Conservation (phyloP, 2,329 filamentous ascomycete genomes). For the Nothopassalora personata region DNA sequence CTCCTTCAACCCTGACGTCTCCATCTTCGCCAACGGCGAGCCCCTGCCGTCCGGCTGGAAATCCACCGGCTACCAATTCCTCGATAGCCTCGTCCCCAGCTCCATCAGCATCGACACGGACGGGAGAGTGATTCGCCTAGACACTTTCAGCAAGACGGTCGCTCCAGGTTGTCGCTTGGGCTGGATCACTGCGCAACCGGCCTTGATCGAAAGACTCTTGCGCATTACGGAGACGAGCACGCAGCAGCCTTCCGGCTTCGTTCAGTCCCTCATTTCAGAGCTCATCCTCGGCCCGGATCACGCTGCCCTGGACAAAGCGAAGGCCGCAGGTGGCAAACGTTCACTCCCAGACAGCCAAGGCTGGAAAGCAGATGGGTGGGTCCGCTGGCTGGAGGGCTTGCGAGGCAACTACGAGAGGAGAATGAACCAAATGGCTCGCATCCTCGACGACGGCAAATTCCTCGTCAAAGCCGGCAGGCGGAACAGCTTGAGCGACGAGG, state of each 20-base stretch:
- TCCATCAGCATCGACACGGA: conserved; percentile 77
- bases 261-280: conserved; percentile 75
- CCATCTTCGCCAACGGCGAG: conserved; percentile 43
- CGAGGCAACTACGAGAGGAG: conserved; percentile 77
- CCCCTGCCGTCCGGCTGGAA: conserved; percentile 45
- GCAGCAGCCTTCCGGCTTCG: conserved; percentile 82
- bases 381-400: conserved; percentile 82
- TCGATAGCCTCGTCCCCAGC: conserved; percentile 78
- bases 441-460: conserved; percentile 64
- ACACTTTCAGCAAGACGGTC: conserved; percentile 91
- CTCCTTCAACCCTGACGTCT: conserved; percentile 26
- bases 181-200: conserved; percentile 83
- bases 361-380: conserved; percentile 82
- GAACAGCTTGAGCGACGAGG: conserved; percentile 34
- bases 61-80: conserved; percentile 65
- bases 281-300: conserved; percentile 67
- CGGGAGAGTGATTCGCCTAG: conserved; percentile 80
- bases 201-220: conserved; percentile 65
- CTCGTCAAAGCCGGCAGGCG: conserved; percentile 58
- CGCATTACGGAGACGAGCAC: conserved; percentile 74
- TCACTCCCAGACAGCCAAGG: conserved; percentile 51
- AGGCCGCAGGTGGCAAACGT: conserved; percentile 37
- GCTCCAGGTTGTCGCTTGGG: conserved; percentile 85
- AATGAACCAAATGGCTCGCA: conserved; percentile 72
- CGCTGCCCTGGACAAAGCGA: conserved; percentile 39